Percentiles rank a stretch among this genome's conserved stretches.
Evolutionary conservation across 129 eudicot genomes (phyloP).

Genomic region (sunflower (Helianthus annuus)): DNA sequence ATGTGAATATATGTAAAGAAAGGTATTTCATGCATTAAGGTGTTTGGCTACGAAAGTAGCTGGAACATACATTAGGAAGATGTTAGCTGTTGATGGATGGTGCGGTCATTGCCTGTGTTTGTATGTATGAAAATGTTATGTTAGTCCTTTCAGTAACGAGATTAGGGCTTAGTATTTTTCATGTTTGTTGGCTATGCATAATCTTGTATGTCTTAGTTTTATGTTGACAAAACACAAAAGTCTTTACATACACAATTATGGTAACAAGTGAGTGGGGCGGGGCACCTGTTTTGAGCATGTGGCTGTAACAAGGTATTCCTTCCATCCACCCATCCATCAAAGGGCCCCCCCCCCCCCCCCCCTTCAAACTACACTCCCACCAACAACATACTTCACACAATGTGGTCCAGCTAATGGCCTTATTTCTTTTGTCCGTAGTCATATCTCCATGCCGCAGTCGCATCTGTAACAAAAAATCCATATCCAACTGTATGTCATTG

Average conservation of each 20-base stretch:
- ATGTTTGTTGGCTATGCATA: not conserved
- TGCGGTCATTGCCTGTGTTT: not conserved
- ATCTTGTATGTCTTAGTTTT: not conserved
- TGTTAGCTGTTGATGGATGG: conserved; percentile 12
- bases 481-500: not conserved
- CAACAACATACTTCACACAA: not conserved
- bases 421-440: conserved; percentile 17
- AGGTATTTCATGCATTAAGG: not conserved
- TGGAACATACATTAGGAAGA: conserved; percentile 8
- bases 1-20: not conserved
- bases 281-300: conserved; percentile 3
- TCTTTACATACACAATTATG: conserved; percentile 15
- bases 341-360: no score
- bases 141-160: not conserved
- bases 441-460: not conserved
- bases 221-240: no score
- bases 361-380: not conserved
- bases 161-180: conserved; percentile 19
- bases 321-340: conserved; percentile 27
- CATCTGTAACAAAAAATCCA: not conserved
- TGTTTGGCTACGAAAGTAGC: conserved; percentile 1
- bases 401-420: conserved; percentile 30
- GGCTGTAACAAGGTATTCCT: conserved; percentile 7
- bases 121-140: not conserved
- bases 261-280: conserved; percentile 17